Evolutionary conservation across 148 eudicot species (phyloP), one percentile per base, ranked within the genome.

Genomic region (Agrostemma githago): DNA sequence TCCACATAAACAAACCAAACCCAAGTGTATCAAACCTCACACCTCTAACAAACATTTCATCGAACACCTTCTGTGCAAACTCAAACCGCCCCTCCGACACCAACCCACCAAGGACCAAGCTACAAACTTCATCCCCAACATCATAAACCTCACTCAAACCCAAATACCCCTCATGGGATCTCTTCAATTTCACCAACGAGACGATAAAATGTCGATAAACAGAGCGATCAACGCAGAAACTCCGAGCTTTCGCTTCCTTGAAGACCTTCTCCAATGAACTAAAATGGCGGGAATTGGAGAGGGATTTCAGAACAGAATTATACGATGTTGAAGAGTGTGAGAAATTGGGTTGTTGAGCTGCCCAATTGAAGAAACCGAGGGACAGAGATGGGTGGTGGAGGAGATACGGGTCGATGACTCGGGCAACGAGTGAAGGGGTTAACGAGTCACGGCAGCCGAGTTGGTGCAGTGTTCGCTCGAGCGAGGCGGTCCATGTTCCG

Each of bases 301-400:
- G 91, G 12, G 97, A 91, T 76, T 84, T 86, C 80, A 91, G 84
- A 34, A 89, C 26, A 42, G 92, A 80, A 53, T 87, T 81, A 72
- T 88, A 89, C 4, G 91, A 75, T 9, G 56, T 7, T 39, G 89
- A 71, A 60, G 92, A 82, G 77, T 91, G 97, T 59, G 78, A 78
- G 48, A 91, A 91, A 21, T 84, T 82, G 43, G 92, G 97, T 66
- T 89, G 97, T 37, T 94, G 96, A 59, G 98, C 80, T 5, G 93
- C 93, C 98, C 98, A 91, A 40, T 91, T 79, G 90, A 94, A 91
- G 85, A 94, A 89, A 10, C 97, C 98, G 4, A 87, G 79, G 19
- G 97, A 90, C 8, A 94, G 90, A 53, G 88, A 86, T 5, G 85
- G 97, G 82, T 91, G 92, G 70, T 76, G 43, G 70, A 94, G 85